Evolutionary conservation across 768 basidiomycete genomes (phyloP), one percentile per base, ranked within the genome.

Genomic region (Podaxis mareebaensis): DNA sequence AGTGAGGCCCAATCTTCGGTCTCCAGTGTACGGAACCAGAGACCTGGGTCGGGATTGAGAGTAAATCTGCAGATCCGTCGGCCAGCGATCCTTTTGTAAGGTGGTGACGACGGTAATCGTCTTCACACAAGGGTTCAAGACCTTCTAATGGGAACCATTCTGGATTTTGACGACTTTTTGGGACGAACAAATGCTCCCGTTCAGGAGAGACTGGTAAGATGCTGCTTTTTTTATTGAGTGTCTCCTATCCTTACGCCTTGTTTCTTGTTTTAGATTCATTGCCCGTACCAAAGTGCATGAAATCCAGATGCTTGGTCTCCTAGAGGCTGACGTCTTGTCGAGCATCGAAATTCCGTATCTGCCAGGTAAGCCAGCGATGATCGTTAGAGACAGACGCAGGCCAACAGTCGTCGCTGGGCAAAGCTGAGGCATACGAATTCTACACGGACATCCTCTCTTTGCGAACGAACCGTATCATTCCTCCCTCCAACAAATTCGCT

Each of bases 251-350:
- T 65, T 51, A 67, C 20, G 15, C 39, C n/a, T n/a, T n/a, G 42
- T 17, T 10, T 30, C 28, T 7, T 30, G 28, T 30, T 30, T 3
- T 20, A 95, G 96, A 64, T 99, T 98, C 71, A 81, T 98, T 26
- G 90, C 94, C 5, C 87, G 96, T 33, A 94, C 92, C n/a, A 93
- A 93, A 77, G 96, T 97, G 94, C 93, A 95, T 69, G 93, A 96
- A 71, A 94, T 97, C 44, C 92, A 97, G 70, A 96, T 93, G 92
- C 83, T 97, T 1, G 96, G 96, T 5, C 78, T 96, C 8, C 79
- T 96, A 49, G 95, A 95, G 67, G 92, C 96, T 67, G 95, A 96
- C 68, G 89, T 97, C 33, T 86, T 94, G 22, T 89, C 92, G 3
- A 90, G 88, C 66, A 95, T 97, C 64, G 90, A 92, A 65, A 86